These are phyloP conservation scores for Amaranthus hypochondriacus DNA, from an alignment of 148 eudicot species.

Conservation along the genomic window DNA sequence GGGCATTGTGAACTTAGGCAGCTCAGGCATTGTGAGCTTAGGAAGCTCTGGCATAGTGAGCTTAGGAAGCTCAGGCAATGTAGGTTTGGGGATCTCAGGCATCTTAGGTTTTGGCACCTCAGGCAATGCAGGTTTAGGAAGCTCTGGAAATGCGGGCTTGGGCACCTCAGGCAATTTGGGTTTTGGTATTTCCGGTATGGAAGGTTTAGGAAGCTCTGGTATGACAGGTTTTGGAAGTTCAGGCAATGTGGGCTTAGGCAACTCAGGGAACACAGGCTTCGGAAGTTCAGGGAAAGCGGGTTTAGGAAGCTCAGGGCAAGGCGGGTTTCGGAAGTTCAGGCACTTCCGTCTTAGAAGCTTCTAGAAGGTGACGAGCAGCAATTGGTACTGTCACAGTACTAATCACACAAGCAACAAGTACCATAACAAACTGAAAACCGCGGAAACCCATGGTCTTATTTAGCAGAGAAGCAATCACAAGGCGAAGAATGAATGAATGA, in stretches of 20 bases:
- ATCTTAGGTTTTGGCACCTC: neutral
- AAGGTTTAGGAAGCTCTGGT: constrained; percentile 16
- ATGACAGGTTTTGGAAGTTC: constrained; percentile 9
- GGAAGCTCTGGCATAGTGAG: constrained; percentile 9
- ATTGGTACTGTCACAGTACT: constrained; percentile 7
- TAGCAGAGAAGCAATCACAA: neutral
- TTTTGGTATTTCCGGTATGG: constrained; percentile 6
- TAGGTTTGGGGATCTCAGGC: neutral
- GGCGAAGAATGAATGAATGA: neutral
- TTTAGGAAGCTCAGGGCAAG: constrained; percentile 16
- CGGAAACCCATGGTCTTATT: constrained; percentile 22
- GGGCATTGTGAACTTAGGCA: neutral
- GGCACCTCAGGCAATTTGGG: neutral
- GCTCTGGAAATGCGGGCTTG: neutral
- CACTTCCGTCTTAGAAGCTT: constrained; percentile 8
- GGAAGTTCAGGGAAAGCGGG: constrained; percentile 14
- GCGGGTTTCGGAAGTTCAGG: constrained; percentile 2
- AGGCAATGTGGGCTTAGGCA: constrained; percentile 14
- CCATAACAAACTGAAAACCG: neutral
- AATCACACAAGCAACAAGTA: constrained; percentile 16
- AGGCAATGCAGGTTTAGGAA: neutral
- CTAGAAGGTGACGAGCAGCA: constrained; percentile 18
- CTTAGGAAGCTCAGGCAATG: constrained; percentile 14
- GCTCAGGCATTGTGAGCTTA: neutral
- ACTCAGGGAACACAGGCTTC: constrained; percentile 7